Evolutionary conservation across 345 rosid species (phyloP).

Genomic region (Rhodamnia rubescens): DNA sequence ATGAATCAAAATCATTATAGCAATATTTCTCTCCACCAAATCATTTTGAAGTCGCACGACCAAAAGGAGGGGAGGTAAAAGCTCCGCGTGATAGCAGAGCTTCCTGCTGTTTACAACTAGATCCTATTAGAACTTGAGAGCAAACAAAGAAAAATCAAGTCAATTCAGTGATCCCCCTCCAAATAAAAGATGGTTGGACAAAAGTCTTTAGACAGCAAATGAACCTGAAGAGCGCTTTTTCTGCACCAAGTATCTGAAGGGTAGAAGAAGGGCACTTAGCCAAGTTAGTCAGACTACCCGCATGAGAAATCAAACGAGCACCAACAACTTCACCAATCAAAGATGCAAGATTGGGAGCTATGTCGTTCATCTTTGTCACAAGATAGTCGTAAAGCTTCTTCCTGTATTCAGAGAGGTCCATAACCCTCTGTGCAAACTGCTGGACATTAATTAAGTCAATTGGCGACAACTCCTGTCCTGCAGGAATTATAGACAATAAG

Average conservation of each 20-base stretch:
- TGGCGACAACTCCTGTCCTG: constrained; percentile 84
- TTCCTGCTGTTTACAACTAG: not conserved
- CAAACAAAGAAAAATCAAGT: not conserved
- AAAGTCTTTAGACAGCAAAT: not conserved
- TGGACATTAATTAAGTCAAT: constrained; percentile 83
- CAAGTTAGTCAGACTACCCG: constrained; percentile 93
- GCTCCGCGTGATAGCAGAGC: not conserved
- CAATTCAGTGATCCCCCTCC: not conserved
- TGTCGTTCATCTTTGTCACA: constrained; percentile 78
- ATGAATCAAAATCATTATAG: not conserved
- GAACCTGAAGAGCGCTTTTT: constrained; percentile 93
- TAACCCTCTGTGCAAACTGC: constrained; percentile 71
- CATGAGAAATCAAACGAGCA: constrained; percentile 93
- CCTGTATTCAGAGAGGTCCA: constrained; percentile 80
- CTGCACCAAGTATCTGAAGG: constrained; percentile 95
- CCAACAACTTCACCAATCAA: constrained; percentile 92
- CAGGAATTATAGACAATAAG: constrained; percentile 1
- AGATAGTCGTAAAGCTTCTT: constrained; percentile 81
- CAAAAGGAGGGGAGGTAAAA: not conserved
- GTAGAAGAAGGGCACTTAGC: constrained; percentile 99
- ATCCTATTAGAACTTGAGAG: not conserved
- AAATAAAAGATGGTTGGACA: not conserved
- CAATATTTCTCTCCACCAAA: not conserved
- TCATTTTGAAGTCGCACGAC: not conserved
- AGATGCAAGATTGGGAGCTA: constrained; percentile 91